Conservation (phyloP, 2,329 filamentous ascomycete species). For the Neonectria faginata region DNA sequence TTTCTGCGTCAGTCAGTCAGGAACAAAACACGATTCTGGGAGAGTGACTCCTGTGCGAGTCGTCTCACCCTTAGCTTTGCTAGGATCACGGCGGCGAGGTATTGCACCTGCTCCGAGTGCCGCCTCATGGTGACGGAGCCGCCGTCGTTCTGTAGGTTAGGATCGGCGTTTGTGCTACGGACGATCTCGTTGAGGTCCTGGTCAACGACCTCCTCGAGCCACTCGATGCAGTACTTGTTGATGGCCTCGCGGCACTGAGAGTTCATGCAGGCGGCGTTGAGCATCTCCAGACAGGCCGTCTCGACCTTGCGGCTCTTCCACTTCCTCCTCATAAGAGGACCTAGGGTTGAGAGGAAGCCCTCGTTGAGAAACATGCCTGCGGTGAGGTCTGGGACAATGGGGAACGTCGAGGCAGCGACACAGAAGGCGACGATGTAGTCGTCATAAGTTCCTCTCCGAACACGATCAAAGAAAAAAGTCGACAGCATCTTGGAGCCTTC, state of each 20-base stretch:
- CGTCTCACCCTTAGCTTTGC: slow-evolving; percentile 73
- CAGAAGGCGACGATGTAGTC: slow-evolving; percentile 94
- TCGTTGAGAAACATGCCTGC: slow-evolving; percentile 87
- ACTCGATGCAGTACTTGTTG: slow-evolving; percentile 84
- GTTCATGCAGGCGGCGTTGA: slow-evolving; percentile 93
- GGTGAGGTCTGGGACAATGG: slow-evolving; percentile 81
- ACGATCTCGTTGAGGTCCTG: slow-evolving; percentile 72
- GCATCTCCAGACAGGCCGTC: slow-evolving; percentile 85
- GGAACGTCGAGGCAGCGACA: slow-evolving; percentile 89
- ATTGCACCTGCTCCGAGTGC: slow-evolving; percentile 71
- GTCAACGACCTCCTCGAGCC: slow-evolving; percentile 86
- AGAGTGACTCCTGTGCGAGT: slow-evolving; percentile 7
- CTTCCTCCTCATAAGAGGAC: slow-evolving; percentile 80
- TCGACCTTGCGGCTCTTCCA: slow-evolving; percentile 90
- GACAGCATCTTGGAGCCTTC: slow-evolving; percentile 77
- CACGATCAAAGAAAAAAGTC: slow-evolving; percentile 78
- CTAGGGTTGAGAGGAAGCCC: slow-evolving; percentile 83
- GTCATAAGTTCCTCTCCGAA: slow-evolving; percentile 82
- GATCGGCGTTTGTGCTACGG: slow-evolving; percentile 63
- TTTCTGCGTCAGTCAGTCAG: slow-evolving; percentile 62
- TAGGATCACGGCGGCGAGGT: slow-evolving; percentile 79
- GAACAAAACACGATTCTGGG: slow-evolving; percentile 36
- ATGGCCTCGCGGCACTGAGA: slow-evolving; percentile 84
- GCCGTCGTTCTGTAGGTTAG: slow-evolving; percentile 67
- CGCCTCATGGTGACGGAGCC: slow-evolving; percentile 70